phyloP scores from a whole-genome alignment of 805 yeast species.

The Starmerella kuoi region DNA sequence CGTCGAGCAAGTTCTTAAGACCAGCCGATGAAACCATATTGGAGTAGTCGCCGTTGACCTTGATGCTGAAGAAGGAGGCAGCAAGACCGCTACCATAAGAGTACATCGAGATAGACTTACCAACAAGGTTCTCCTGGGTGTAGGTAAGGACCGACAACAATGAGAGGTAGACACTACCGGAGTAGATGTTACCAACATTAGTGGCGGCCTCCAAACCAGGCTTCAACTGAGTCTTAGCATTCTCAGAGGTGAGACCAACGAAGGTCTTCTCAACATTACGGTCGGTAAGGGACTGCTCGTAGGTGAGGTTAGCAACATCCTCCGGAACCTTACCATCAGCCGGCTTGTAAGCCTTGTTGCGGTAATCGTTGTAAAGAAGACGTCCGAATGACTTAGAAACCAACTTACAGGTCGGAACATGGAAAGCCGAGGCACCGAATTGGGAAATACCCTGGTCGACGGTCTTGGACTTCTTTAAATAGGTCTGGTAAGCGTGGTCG shows the following conservation, averaged over 20 bases:
- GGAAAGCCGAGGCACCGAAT: slow-evolving; percentile 92
- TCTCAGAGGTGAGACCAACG: slow-evolving; percentile 60
- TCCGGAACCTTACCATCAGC: slow-evolving; percentile 38
- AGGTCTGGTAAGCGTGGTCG: slow-evolving; percentile 72
- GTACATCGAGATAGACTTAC: slow-evolving; percentile 64
- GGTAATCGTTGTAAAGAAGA: slow-evolving; percentile 77
- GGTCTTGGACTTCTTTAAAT: slow-evolving; percentile 44
- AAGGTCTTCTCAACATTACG: slow-evolving; percentile 75
- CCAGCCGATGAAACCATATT: slow-evolving; percentile 38
- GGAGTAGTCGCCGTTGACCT: slow-evolving; percentile 69
- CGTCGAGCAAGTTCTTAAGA: slow-evolving; percentile 52
- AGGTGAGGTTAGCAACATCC: slow-evolving; percentile 47
- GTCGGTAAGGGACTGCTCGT: slow-evolving; percentile 70
- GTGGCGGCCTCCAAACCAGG: slow-evolving; percentile 84
- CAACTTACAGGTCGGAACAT: slow-evolving; percentile 94
- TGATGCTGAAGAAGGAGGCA: slow-evolving; percentile 69
- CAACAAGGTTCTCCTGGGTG: slow-evolving; percentile 61
- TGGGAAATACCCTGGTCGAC: slow-evolving; percentile 45
- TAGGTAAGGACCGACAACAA: slow-evolving; percentile 68
- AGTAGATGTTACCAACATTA: slow-evolving; percentile 96
- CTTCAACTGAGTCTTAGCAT: slow-evolving; percentile 52
- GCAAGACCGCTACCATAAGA: slow-evolving; percentile 99
- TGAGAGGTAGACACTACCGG: slow-evolving; percentile 84
- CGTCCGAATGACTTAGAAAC: slow-evolving; percentile 90
- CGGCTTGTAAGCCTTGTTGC: slow-evolving; percentile 51